A percentile compares a stretch with the other conserved stretches of the same genome.
Evolutionary conservation across 768 basidiomycete genomes (phyloP).

Genomic region (Suillus discolor): DNA sequence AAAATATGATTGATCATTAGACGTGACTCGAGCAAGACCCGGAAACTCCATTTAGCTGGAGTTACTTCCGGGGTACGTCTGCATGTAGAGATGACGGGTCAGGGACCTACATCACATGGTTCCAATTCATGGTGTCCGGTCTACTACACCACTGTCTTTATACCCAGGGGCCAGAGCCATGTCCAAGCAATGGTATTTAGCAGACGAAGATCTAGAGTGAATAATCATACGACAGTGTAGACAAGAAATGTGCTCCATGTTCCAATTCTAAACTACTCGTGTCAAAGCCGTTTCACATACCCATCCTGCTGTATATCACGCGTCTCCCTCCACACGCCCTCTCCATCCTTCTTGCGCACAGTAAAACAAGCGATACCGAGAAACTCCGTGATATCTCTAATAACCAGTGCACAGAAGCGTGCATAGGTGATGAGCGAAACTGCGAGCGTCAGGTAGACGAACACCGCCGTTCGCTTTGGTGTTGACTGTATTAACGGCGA

Average conservation of each 20-base stretch:
- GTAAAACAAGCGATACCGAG: conserved; percentile 96
- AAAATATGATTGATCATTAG: background rate
- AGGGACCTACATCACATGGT: background rate
- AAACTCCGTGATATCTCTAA: conserved; percentile 85
- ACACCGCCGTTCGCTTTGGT: conserved; percentile 59
- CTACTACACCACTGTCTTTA: too few relatives aligned
- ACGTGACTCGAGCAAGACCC: conserved; percentile 6
- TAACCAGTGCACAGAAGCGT: conserved; percentile 82
- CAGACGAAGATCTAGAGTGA: background rate
- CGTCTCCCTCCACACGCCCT: conserved; percentile 59
- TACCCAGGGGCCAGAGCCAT: background rate
- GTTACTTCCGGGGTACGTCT: background rate
- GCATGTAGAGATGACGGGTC: background rate
- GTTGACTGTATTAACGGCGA: conserved; percentile 77
- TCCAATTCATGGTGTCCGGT: background rate
- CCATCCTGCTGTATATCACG: conserved; percentile 29
- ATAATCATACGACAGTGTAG: background rate
- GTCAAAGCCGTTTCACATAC: conserved; percentile 23
- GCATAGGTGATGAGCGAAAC: conserved; percentile 72
- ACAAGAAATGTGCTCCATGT: background rate
- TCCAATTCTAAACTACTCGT: background rate
- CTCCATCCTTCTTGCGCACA: conserved; percentile 79
- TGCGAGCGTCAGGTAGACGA: conserved; percentile 71
- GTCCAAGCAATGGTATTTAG: background rate
- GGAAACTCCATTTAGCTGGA: background rate